Base-by-base conservation (phyloP, 208 protist genomes). In the Leishmania braziliensis region DNA sequence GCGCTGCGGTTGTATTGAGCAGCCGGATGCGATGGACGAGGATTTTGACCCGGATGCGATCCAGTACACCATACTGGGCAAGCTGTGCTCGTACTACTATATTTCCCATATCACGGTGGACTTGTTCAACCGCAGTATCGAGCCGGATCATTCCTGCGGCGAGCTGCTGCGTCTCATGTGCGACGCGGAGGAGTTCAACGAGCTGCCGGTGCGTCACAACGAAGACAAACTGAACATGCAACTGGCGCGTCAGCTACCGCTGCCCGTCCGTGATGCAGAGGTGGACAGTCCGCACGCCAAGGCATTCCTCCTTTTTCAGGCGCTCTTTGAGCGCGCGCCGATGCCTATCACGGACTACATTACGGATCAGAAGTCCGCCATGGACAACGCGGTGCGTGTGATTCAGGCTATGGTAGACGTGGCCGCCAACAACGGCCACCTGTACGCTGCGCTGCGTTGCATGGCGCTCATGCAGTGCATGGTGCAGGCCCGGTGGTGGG, bases 31-130 rank as follows among this genome's bases (percentile, higher is more conserved):
- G 43, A 84, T 84, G 54, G 89, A 89, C 71, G 86, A 91, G 36
- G 86, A 94, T 74, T 79, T 76, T 26, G 84, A 95, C 84, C 88
- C 90, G 26, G 84, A 97, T 75, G 91, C 88, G 5, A 82, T 98
- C 62, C 84, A 86, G 74, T 93, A 96, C 66, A 96, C 96, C 39
- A 96, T 98, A 14, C 89, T 99, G 23, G 99, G 99, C 16, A 95
- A 96, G 72, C 95, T 99, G 54, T 98, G 98, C n/a, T 99, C 98
- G 14, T 99, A 98, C 93, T 99, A 99, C 89, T 99, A 99, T 90
- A 93, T 99, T 12, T 93, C 93, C 20, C 98, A 99, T 87, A 85
- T 90, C 62, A 99, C 98, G 14, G 94, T 98, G 16, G 80, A 92
- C 78, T 74, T 97, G 50, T 99, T 99, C 88, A 83, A 97, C 84